These are phyloP conservation scores for Globisporangium carolinianum DNA, from an alignment of 352 stramenopile genomes.

Conservation along the genomic window DNA sequence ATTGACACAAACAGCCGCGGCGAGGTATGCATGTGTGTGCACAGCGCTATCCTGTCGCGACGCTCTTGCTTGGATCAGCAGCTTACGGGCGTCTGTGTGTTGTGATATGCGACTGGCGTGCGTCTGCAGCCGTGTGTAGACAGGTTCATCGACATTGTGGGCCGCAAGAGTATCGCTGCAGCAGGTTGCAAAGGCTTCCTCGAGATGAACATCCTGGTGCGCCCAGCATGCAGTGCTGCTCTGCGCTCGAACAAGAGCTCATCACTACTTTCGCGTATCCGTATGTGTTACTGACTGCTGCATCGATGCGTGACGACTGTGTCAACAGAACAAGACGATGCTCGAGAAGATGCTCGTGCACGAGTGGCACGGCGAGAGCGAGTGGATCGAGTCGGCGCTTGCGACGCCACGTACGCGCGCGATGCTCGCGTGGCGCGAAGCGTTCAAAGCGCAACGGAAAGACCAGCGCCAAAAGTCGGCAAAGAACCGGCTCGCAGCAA, in stretches of 20 bases:
- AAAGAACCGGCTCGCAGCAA: slow-evolving; percentile 27
- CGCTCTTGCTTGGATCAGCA: neutral
- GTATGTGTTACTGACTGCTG: no score
- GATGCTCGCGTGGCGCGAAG: slow-evolving; percentile 59
- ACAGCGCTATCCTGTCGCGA: neutral
- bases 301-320: neutral
- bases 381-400: slow-evolving; percentile 50
- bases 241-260: no score
- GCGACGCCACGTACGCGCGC: slow-evolving; percentile 45
- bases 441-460: slow-evolving; percentile 51
- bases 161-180: slow-evolving; percentile 31
- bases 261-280: no score
- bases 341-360: slow-evolving; percentile 61
- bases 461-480: slow-evolving; percentile 53
- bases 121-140: slow-evolving; percentile 45
- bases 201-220: slow-evolving; percentile 77
- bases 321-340: slow-evolving; percentile 28
- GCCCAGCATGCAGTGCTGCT: slow-evolving; percentile 1
- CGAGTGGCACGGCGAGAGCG: slow-evolving; percentile 53
- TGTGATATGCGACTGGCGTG: neutral
- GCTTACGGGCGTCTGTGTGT: neutral
- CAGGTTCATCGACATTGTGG: slow-evolving; percentile 68
- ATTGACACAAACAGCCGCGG: slow-evolving; percentile 56
- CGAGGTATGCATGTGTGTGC: slow-evolving; percentile 23
- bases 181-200: slow-evolving; percentile 55